phyloP scores from a whole-genome alignment of 148 eudicot species.

The Gaultheria prostrata region DNA sequence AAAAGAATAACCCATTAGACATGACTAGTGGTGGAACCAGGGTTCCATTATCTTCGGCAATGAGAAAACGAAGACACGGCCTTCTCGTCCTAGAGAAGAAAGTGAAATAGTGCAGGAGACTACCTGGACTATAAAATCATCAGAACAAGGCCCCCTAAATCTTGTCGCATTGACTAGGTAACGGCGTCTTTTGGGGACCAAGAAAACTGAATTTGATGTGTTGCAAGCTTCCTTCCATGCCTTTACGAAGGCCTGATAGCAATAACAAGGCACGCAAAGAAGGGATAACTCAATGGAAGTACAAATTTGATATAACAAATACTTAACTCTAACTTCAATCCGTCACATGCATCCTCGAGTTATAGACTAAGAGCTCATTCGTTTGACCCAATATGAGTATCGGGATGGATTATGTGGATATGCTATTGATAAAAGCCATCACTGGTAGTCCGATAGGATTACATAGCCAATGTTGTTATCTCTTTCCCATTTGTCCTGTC shows the following conservation, averaged over 20 bases:
- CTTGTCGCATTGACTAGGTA: neutral
- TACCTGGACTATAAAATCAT: slow-evolving; percentile 50
- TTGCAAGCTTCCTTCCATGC: neutral
- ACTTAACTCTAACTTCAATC: neutral
- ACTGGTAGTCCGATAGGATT: neutral
- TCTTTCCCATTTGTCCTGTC: neutral
- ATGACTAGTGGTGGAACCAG: neutral
- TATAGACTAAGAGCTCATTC: neutral
- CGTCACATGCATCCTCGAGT: neutral
- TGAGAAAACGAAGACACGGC: neutral
- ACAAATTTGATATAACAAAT: neutral
- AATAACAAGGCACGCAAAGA: neutral
- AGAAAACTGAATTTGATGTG: neutral
- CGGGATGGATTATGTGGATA: neutral
- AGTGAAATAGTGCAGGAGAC: neutral
- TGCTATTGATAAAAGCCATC: neutral
- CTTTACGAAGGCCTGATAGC: neutral
- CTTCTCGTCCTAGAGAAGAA: neutral
- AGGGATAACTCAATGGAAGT: neutral
- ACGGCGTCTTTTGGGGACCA: neutral
- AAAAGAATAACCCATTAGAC: neutral
- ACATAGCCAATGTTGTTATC: neutral
- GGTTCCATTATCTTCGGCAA: neutral
- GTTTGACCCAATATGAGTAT: neutral
- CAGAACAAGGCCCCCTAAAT: neutral